Conservation (phyloP, 2,329 filamentous ascomycete species). For the Phialemoniopsis sp. region DNA sequence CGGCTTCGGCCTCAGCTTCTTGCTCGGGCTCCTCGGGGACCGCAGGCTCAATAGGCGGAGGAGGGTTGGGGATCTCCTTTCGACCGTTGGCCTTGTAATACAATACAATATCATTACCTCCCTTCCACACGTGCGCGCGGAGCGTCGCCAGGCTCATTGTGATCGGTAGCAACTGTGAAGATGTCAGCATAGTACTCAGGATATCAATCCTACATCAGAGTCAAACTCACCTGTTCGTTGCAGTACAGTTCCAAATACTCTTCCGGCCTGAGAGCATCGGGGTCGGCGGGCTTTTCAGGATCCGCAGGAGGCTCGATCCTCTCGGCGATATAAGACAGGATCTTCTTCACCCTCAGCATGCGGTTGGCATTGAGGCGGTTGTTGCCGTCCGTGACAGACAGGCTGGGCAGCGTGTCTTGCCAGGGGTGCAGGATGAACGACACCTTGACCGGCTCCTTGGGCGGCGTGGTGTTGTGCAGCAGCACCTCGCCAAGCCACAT, state of each 20-base stretch:
- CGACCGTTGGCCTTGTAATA: constrained; percentile 91
- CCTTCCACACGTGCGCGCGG: constrained; percentile 89
- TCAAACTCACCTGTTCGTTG: constrained; percentile 75
- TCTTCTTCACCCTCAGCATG: constrained; percentile 94
- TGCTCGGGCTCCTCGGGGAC: constrained; percentile 4
- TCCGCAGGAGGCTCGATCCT: constrained; percentile 65
- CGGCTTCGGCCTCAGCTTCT: constrained; percentile 1
- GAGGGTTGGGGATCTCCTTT: constrained; percentile 51
- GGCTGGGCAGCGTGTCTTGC: constrained; percentile 68
- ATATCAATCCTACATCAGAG: too few species aligned
- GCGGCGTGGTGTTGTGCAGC: constrained; percentile 73
- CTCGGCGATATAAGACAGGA: constrained; percentile 87
- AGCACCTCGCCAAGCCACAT: constrained; percentile 91
- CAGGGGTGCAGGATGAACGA: constrained; percentile 86
- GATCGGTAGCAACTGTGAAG: constrained; percentile 58
- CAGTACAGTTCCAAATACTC: constrained; percentile 95
- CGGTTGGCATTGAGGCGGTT: constrained; percentile 93
- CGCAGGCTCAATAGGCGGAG: constrained; percentile 10
- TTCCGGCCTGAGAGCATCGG: constrained; percentile 68
- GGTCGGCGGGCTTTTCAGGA: constrained; percentile 20
- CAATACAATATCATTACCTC: constrained; percentile 85
- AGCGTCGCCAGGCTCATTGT: constrained; percentile 94
- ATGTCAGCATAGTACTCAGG: constrained; percentile 1
- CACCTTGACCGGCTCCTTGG: constrained; percentile 94
- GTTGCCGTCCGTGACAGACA: constrained; percentile 74